Conservation (phyloP, 305 asterid genomes). For the Fraxinus sp. region DNA sequence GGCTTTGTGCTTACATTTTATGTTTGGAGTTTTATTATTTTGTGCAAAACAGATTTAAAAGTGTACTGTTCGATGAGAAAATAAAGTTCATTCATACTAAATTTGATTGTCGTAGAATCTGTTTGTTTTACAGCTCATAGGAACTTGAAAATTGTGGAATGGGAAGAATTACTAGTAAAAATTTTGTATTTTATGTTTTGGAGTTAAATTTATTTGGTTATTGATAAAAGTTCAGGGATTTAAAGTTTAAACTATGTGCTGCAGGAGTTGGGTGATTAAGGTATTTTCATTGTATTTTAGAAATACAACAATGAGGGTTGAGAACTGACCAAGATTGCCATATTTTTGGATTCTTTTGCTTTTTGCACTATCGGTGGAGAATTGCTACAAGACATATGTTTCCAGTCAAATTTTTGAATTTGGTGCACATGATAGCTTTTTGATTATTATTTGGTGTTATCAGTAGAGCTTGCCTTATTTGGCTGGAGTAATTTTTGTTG, state of each 20-base stretch:
- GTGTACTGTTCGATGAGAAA: not conserved
- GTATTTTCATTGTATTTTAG: not conserved
- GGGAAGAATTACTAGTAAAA: not conserved
- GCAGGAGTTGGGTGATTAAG: not conserved
- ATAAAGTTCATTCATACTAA: not conserved
- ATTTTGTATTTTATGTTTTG: not conserved
- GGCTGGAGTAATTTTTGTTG: not conserved
- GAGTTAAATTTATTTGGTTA: conserved; percentile 1
- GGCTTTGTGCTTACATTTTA: not conserved
- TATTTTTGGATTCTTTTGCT: not conserved
- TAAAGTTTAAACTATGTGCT: not conserved
- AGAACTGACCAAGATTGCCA: not conserved
- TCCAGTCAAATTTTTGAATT: not conserved
- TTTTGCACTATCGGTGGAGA: not conserved
- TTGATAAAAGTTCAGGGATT: not conserved
- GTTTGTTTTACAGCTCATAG: not conserved
- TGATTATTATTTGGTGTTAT: not conserved
- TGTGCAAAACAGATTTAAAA: not conserved
- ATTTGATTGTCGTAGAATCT: not conserved
- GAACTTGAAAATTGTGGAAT: not conserved
- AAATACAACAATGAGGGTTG: not conserved
- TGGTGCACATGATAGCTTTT: conserved; percentile 21
- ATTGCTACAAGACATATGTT: not conserved
- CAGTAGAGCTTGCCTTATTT: not conserved
- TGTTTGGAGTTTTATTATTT: not conserved